A percentile compares a stretch with the other conserved stretches of the same genome.
These are phyloP conservation scores for Tothia fuscella DNA, from an alignment of 2,329 filamentous ascomycete genomes.

Conservation along the genomic window DNA sequence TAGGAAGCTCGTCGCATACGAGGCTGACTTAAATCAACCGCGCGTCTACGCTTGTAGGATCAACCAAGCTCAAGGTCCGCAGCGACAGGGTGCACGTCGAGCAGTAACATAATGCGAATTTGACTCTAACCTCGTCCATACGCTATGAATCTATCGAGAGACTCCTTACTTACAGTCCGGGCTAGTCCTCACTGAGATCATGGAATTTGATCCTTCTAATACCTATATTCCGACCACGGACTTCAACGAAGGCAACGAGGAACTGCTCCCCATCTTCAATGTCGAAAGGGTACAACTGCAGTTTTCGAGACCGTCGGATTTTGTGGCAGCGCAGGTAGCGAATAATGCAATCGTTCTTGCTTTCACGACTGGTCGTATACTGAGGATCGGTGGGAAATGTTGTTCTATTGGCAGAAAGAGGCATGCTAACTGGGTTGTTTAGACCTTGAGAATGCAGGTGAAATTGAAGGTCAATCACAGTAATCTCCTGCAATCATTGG, in stretches of 20 bases:
- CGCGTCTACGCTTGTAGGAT: too few species aligned
- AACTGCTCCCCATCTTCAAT: conserved; percentile 77
- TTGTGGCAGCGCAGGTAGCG: conserved; percentile 90
- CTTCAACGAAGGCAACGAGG: conserved; percentile 47
- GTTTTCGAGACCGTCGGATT: conserved; percentile 89
- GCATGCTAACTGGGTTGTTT: neutral
- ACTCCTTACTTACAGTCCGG: too few species aligned
- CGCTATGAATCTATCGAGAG: too few species aligned
- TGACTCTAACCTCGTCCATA: too few species aligned
- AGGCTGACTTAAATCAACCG: too few species aligned
- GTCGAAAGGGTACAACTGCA: conserved; percentile 85
- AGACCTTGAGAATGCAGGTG: conserved; percentile 11
- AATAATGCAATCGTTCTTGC: conserved; percentile 94
- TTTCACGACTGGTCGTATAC: conserved; percentile 79
- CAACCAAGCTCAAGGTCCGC: too few species aligned
- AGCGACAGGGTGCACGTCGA: too few species aligned
- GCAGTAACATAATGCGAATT: too few species aligned
- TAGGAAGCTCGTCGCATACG: too few species aligned
- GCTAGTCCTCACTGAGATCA: neutral
- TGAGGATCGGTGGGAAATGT: conserved; percentile 86
- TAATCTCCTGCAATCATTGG: too few species aligned
- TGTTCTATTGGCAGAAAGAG: conserved; percentile 23
- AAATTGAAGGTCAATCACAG: conserved; percentile 38
- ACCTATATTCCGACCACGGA: conserved; percentile 60
- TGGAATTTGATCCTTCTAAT: conserved; percentile 36